Base-by-base conservation (phyloP, 495 filamentous ascomycete genomes). In the Aspergillus bridgeri region DNA sequence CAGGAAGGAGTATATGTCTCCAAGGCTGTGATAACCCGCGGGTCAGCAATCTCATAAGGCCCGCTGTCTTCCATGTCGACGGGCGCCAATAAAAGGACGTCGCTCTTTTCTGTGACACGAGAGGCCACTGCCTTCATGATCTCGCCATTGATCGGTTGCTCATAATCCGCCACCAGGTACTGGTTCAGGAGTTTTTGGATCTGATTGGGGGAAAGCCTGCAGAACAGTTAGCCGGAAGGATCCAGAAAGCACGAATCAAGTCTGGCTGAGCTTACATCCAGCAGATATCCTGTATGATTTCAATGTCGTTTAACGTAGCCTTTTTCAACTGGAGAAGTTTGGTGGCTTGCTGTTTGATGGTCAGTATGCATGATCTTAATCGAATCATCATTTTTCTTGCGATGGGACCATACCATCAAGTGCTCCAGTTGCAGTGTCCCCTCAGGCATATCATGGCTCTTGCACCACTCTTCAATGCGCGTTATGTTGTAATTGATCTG, bases 401-500 rank as follows among this genome's bases (percentile, higher is more conserved):
- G 44, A 17, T 24, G 19, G 5, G 27, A 18, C 68, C 75, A 72
- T 79, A 89, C 87, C 95, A 98, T 99, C 56, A 99, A 81, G 81
- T 99, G 95, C 80, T 99, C 95, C 48, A 99, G 83, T 75, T 98
- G 91, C 54, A 99, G 80, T 48, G 92, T 98, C 29, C 95, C 95
- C 75, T 98, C 93, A 6, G 95, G 95, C 92, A 99, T 97, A 65
- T 98, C 95, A 72, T 99, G 95, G 67, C 92, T 96, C 83, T 99
- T 99, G 75, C 95, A 99, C 95, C 95, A 99, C 75, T 99, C 95
- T 73, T 99, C 95, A 55, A 99, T 98, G 27, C 95, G 85, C 22
- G 95, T 99, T 69, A 99, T 99, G 75, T 99, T 98, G 79, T 99
- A 99, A 75, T 99, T 99, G 76, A 99, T 99, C 78, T 99, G 95